Base-by-base conservation (phyloP, 2,329 filamentous ascomycete species). In the Monosporascus sp. region DNA sequence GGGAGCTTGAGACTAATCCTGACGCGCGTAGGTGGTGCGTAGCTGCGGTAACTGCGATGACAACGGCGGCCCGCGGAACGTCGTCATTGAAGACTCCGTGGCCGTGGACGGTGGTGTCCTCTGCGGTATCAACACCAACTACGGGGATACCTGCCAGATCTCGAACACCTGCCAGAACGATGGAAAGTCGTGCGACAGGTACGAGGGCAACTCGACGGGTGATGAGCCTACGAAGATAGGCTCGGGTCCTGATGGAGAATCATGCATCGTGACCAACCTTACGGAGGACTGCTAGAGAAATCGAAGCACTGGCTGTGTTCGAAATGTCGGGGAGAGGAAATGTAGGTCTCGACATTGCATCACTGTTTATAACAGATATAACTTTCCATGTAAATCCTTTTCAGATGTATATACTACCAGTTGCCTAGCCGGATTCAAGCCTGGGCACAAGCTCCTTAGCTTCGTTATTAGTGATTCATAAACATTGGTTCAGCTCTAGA, bases 101-200 rank as follows among this genome's bases (percentile, higher is more conserved):
- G 71, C 71, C 55, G 63, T 66, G 47, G 65, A 69, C 52, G 76
- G 76, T 54, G 62, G 68, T 49, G 66, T 69, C 17, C 68, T 76
- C 34, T 73, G 70, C 56, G 75, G 76, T 47, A 78, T 79, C 65
- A 79, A 79, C 69, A 69, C 69, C 53, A 80, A 79, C 71, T 79
- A 74, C 57, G 75, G 74, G 37, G 74, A 77, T 57, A 75, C 70
- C 1, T 72, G 72, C 48, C 70, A 63, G 7, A 69, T 76, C 55
- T 71, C 67, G 52, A 73, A 74, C 56, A 70, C 70, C 17, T 70
- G 68, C 58, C 63, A 68, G 65, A 62, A 65, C 60, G 61, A 55
- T 59, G 65, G 54, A 69, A 65, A 53, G 68, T 72, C 31, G 54
- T 73, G 62, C 63, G 59, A 59, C 45, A 56, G 44, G 57, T 61